Conservation (phyloP, 164 flowering plant species). For the Magnolia changhungtana region DNA sequence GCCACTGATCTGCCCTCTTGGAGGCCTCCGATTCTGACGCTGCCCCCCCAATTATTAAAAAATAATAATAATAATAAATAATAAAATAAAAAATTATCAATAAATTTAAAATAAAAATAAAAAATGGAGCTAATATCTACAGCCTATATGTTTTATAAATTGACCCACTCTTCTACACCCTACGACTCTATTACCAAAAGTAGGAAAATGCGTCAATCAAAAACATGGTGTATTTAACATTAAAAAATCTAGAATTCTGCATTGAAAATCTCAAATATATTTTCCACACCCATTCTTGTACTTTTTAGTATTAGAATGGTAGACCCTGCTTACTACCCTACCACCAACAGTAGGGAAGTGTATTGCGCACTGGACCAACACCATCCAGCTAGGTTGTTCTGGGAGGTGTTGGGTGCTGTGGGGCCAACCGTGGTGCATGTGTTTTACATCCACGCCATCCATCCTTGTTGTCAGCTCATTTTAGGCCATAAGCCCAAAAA, state of each 20-base stretch:
- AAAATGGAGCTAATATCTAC: background rate
- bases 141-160: too few species aligned
- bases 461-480: too few species aligned
- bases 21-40: constrained; percentile 71
- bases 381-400: too few species aligned
- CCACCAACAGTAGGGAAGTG: too few species aligned
- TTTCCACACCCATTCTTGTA: too few species aligned
- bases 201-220: background rate
- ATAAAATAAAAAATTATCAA: background rate
- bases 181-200: background rate
- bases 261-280: background rate
- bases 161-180: background rate
- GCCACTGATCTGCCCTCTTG: constrained; percentile 85
- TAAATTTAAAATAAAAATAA: background rate
- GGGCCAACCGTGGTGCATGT: too few species aligned
- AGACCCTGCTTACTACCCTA: too few species aligned
- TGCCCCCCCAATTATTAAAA: constrained; percentile 15
- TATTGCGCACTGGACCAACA: too few species aligned
- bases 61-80: background rate
- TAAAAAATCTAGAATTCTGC: background rate
- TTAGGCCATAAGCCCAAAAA: too few species aligned
- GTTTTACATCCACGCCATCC: too few species aligned
- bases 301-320: too few species aligned
- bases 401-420: too few species aligned
- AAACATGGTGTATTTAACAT: background rate